phyloP scores from a whole-genome alignment of 441 rosid genomes.

The Populus hybrid region DNA sequence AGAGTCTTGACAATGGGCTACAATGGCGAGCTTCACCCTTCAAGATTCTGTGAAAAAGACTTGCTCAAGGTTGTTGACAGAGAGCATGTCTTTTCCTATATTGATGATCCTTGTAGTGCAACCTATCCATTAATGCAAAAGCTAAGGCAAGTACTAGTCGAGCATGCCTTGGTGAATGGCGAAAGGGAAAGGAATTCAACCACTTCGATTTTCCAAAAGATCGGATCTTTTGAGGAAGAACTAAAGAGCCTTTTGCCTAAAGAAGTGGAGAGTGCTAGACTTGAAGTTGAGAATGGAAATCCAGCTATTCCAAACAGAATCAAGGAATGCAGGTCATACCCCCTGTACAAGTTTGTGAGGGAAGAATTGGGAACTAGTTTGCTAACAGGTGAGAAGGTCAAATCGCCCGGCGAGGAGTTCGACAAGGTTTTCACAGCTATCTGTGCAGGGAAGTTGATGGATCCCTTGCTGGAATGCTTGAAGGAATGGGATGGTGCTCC shows the following conservation, averaged over 20 bases:
- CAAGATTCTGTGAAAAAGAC: conserved; percentile 56
- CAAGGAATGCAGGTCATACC: conserved; percentile 65
- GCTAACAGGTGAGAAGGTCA: conserved; percentile 51
- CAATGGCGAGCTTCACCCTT: conserved; percentile 54
- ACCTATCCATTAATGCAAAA: conserved; percentile 60
- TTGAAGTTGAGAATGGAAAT: conserved; percentile 40
- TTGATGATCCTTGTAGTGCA: conserved; percentile 65
- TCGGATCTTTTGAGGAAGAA: conserved; percentile 55
- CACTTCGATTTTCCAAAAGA: conserved; percentile 54
- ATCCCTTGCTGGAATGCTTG: conserved; percentile 57
- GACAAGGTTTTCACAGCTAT: conserved; percentile 63
- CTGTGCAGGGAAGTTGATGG: conserved; percentile 57
- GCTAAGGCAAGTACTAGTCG: conserved; percentile 57
- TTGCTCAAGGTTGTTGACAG: conserved; percentile 50
- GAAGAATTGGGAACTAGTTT: conserved; percentile 46
- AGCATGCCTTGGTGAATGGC: conserved; percentile 44
- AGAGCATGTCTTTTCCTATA: conserved; percentile 46
- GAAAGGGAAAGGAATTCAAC: conserved; percentile 41
- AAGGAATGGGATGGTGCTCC: conserved; percentile 69
- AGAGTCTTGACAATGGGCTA: conserved; percentile 28
- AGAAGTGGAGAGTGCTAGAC: conserved; percentile 53
- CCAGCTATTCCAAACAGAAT: conserved; percentile 44
- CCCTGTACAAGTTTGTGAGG: conserved; percentile 60
- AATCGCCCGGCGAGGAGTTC: conserved; percentile 65
- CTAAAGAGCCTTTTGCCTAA: conserved; percentile 42